A percentile compares a stretch with the other conserved stretches of the same genome.
Evolutionary conservation across 1,284 basidiomycete genomes (phyloP).

Genomic region (Tilletia setariae): DNA sequence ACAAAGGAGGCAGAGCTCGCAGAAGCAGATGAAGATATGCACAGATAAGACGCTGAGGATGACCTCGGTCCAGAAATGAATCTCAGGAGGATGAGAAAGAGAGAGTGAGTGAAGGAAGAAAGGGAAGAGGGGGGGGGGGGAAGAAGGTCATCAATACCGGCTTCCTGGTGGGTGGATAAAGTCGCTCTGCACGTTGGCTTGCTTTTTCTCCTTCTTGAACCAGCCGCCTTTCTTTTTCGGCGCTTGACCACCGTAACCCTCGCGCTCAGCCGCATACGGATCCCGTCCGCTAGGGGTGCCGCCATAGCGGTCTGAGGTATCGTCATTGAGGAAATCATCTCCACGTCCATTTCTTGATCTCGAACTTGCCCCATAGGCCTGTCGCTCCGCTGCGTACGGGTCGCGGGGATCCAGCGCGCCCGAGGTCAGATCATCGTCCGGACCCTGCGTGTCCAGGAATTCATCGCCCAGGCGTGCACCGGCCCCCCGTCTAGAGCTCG

Average conservation of each 20-base stretch:
- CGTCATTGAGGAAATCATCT: not conserved
- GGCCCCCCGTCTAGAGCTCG: too few relatives aligned
- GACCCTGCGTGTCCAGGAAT: not conserved
- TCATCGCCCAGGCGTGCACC: not conserved
- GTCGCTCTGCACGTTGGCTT: not conserved
- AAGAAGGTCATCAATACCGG: too few relatives aligned
- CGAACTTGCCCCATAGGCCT: not conserved
- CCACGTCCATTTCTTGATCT: not conserved
- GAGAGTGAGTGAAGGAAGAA: too few relatives aligned
- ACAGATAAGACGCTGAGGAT: too few relatives aligned
- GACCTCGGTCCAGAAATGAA: too few relatives aligned
- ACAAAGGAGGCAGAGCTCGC: too few relatives aligned
- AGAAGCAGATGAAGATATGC: too few relatives aligned
- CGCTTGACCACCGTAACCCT: not conserved
- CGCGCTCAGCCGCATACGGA: not conserved
- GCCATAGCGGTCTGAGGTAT: not conserved
- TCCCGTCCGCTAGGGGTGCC: not conserved
- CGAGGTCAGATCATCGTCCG: not conserved
- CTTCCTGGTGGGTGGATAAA: not conserved
- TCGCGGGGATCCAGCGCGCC: not conserved
- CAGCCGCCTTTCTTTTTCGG: not conserved
- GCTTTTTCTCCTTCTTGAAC: not conserved
- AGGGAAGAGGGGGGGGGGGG: too few relatives aligned
- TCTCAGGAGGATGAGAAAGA: too few relatives aligned
- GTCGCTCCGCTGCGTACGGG: slow-evolving; percentile 6